Base-by-base conservation (phyloP, 2,329 filamentous ascomycete species). In the Aspergillus ruber region DNA sequence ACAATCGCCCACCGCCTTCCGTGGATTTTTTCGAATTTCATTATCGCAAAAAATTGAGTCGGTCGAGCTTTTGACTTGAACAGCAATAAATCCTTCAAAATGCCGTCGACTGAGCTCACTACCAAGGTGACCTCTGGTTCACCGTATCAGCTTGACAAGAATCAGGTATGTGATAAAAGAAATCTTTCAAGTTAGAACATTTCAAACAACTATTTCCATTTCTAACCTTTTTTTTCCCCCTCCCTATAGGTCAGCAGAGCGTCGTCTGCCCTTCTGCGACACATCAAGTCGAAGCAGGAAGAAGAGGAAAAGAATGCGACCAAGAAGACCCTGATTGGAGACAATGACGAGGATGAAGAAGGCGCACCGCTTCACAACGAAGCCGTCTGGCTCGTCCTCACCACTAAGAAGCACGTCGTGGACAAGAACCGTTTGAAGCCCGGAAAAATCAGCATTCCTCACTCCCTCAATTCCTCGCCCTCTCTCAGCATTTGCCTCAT, bases 361-460 rank as follows among this genome's bases (percentile, higher is more conserved):
- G 67, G 71, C 20, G 63, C 67, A 2, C 60, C 67, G 4, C 59
- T 69, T 21, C 69, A 76, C 49, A 74, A 75, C 43, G 74, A 78
- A 41, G 74, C 79, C 6, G 69, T 85, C 48, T 84, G 81, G 75
- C 74, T 84, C 35, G 72, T 78, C 40, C 64, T 85, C 23, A 80
- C 81, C 17, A 84, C 82, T 32, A 85, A 85, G 69, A 81, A 82
- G 67, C 80, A 84, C 61, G 77, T 84, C 53, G 74, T 77, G 52
- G 86, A 94, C 72, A 85, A 87, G 69, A 82, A 82, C 65, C 80
- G 83, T 47, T 77, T 95, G 56, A 91, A 94, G 76, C 90, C 90
- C 23, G 80, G 81, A 67, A 94, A 91, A 72, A 88, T 96, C 61
- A 60, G 76, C 56, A 75, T 95, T 45, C 88, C 89, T 42, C 84